Conservation (phyloP, 2,329 filamentous ascomycete genomes). For the Macrophomina tecta region DNA sequence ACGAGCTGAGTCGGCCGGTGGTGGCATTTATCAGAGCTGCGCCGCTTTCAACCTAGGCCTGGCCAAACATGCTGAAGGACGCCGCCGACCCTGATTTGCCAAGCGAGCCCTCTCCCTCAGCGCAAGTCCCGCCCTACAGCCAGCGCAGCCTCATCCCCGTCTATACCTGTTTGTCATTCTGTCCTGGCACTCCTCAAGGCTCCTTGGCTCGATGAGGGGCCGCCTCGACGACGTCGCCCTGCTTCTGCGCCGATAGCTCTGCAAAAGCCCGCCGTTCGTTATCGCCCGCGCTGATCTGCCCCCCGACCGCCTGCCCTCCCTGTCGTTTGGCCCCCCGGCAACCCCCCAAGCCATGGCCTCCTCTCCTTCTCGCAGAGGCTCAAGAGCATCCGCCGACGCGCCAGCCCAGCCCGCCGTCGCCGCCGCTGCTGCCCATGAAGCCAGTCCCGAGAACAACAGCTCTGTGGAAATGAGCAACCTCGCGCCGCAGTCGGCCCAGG, state of each 20-base stretch:
- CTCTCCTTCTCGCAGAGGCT: conserved; percentile 27
- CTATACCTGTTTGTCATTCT: conserved; percentile 17
- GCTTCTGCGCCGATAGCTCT: conserved; percentile 16
- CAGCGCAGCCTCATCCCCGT: conserved; percentile 26
- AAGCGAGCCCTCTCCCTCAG: conserved; percentile 25
- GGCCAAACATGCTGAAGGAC: conserved; percentile 16
- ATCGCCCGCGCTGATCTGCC: conserved; percentile 24
- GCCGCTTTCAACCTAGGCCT: conserved; percentile 1
- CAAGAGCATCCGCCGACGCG: conserved; percentile 25
- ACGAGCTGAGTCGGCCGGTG: background rate
- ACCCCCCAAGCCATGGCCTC: conserved; percentile 27
- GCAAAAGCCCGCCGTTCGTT: conserved; percentile 10
- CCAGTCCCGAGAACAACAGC: conserved; percentile 6
- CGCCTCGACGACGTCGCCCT: conserved; percentile 15
- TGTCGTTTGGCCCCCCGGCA: conserved; percentile 18
- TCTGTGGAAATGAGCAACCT: conserved; percentile 27
- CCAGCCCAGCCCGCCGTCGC: conserved; percentile 18
- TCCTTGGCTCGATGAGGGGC: conserved; percentile 21
- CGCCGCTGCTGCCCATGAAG: conserved; percentile 24
- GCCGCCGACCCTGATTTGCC: conserved; percentile 24
- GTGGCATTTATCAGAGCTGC: conserved; percentile 5
- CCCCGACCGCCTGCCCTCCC: conserved; percentile 24
- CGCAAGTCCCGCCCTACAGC: conserved; percentile 27
- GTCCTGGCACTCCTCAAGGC: conserved; percentile 12
- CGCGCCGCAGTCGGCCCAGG: conserved; percentile 18